These are phyloP conservation scores for Tolypocladium guangdongense DNA, from an alignment of 2,329 filamentous ascomycete genomes.

Conservation along the genomic window DNA sequence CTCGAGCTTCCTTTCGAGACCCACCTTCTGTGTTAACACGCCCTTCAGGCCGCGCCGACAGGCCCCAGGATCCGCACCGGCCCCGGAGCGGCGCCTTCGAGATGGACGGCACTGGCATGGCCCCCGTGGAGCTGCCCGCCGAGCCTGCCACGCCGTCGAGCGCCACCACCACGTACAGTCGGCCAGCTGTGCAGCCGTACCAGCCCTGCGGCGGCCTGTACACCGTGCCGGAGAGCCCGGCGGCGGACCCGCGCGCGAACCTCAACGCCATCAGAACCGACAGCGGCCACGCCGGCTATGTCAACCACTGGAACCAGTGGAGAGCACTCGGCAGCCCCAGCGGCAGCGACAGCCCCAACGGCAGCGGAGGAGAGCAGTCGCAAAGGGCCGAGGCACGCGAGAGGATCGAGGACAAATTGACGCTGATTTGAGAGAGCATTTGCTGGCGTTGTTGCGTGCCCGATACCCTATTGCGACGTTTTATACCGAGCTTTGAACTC, in stretches of 20 bases:
- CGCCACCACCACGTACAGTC: not conserved
- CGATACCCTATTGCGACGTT: not conserved
- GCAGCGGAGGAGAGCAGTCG: not conserved
- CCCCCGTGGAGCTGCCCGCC: conserved; percentile 23
- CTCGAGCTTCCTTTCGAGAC: not conserved
- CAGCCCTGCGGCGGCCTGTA: not conserved
- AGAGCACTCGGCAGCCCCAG: not conserved
- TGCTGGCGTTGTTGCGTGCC: not conserved
- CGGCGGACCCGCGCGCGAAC: conserved; percentile 21
- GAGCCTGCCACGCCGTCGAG: conserved; percentile 6
- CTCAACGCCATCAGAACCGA: conserved; percentile 20
- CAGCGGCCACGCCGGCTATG: conserved; percentile 16
- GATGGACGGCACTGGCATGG: conserved; percentile 23
- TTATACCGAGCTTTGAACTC: not conserved
- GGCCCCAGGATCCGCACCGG: conserved; percentile 13
- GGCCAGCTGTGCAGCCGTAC: not conserved
- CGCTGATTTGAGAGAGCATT: not conserved
- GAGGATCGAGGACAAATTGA: not conserved
- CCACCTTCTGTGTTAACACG: not conserved
- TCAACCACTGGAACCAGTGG: conserved; percentile 28
- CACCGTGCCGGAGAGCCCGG: conserved; percentile 6
- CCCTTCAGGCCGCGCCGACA: conserved; percentile 21
- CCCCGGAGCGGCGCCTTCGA: conserved; percentile 21
- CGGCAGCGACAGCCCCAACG: not conserved
- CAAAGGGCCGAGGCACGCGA: not conserved